Base-by-base conservation (phyloP, 352 stramenopile species). In the Globisporangium takayamanum region DNA sequence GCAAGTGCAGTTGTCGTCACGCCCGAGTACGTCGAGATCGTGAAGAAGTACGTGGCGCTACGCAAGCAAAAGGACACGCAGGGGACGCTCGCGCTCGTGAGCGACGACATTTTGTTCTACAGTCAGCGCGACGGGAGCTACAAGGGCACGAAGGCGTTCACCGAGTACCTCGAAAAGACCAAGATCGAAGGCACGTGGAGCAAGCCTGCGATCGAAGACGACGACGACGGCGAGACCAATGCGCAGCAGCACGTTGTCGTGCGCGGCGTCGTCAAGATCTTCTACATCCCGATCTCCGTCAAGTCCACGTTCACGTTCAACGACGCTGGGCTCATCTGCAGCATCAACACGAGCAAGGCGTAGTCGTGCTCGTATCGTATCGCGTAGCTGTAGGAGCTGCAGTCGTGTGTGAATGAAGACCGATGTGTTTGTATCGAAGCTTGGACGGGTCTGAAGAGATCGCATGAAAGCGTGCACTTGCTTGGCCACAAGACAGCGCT, bases 41-140 rank as follows among this genome's bases (percentile, higher is more conserved):
- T 80, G 50, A 72, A 65, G 50, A 60, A 69, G 53, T 84, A 79
- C 55, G 67, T 84, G 53, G 57, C 62, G 28, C 50, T 77, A 44
- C 72, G 74, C 2, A 63, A 79, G 10, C 56, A 67, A 47, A 80
- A 81, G 59, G 57, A 69, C 62, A 73, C 46, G 1, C 63, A 65
- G 28, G 70, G 72, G 62, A 77, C 66, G 33, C 55, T 84, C 39
- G 60, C 76, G 56, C 72, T 84, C 30, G 67, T 84, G 60, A 84
- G 72, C 47, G 74, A 84, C 60, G 69, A 76, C 68, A 70, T 84
- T 14, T 50, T 76, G 44, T 76, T 78, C 64, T 78, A 74, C 68
- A 79, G 72, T 53, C 72, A 80, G 55, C 69, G 74, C 11, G 69
- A 80, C 57, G 69, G 74, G 30, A 70, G 54, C 57, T 80, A 72